Evolutionary conservation across 768 basidiomycete genomes (phyloP), one percentile per base, ranked within the genome.

Genomic region (Agaricus subrufescens): DNA sequence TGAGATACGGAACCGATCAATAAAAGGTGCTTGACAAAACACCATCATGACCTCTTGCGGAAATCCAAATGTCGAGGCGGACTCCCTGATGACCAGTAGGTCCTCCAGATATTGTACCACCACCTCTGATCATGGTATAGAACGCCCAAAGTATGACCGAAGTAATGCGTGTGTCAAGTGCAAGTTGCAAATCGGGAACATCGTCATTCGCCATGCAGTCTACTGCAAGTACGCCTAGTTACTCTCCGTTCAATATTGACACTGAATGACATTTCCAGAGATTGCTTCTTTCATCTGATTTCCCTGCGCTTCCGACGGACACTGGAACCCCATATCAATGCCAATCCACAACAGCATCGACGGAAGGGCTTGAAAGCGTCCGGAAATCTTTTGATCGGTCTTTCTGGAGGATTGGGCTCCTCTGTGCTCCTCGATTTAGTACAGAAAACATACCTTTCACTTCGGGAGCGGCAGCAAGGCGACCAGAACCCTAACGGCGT

Each of bases 341-440:
- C 54, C 9, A 52, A 38, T 58, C 47, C 50, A 49, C 49, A 57
- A 3, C 31, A 47, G 23, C 48, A 56, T 39, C 55, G 84, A 43
- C 77, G 82, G 37, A 83, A 80, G 50, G 74, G 75, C 10, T 72
- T 89, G 3, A 85, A 83, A 61, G 87, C 89, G 1, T 71, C 79
- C 8, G 89, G 89, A 48, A 83, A 85, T 56, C 71, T 93, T 4
- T 69, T 85, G 8, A 66, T 93, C 15, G 90, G 78, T 1, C 82
- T 85, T 57, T 91, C 90, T n/a, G 91, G 91, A 7, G 90, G 91
- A 2, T 74, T 90, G 1, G 85, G 87, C 3, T 90, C 91, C 0
- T 83, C 85, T 0, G 76, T 89, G 1, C 73, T 92, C 10, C 73
- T 91, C 14, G 86, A 92, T 65, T 71, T 91, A 23, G 74, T 91